These are phyloP conservation scores for Poterioochromonas sp. DNA, from an alignment of 352 stramenopile species.

Conservation along the genomic window DNA sequence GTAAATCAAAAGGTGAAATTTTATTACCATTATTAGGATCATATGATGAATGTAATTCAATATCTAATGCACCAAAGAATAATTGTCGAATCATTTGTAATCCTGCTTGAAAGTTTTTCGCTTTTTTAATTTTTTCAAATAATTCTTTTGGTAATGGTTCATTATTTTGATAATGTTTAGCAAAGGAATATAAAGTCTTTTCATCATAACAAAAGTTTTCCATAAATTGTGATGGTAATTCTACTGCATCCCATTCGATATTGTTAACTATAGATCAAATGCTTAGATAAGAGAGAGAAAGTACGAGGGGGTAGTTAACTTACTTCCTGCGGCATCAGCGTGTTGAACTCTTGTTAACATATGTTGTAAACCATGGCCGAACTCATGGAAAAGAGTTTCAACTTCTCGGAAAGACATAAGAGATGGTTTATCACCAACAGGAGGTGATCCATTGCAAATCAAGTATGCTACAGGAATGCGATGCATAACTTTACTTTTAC, in stretches of 20 bases:
- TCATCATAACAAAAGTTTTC: constrained; percentile 97
- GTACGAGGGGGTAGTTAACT: background rate
- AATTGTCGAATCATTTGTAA: constrained; percentile 88
- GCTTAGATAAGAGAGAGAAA: background rate
- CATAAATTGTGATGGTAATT: constrained; percentile 97
- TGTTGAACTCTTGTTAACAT: constrained; percentile 93
- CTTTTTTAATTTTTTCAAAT: constrained; percentile 87
- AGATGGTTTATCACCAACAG: constrained; percentile 76
- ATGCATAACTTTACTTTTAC: constrained; percentile 73
- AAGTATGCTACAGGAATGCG: constrained; percentile 87
- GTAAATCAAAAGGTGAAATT: constrained; percentile 76
- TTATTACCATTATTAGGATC: constrained; percentile 51
- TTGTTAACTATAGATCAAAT: constrained; percentile 63
- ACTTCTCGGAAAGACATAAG: constrained; percentile 86
- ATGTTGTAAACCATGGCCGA: constrained; percentile 93
- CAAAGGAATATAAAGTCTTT: constrained; percentile 59
- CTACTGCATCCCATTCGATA: constrained; percentile 96
- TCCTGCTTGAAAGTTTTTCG: constrained; percentile 88
- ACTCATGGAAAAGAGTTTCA: constrained; percentile 56
- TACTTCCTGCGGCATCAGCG: constrained; percentile 71
- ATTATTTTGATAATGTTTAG: constrained; percentile 67
- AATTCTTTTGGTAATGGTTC: constrained; percentile 80
- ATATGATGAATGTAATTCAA: constrained; percentile 84
- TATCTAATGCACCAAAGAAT: constrained; percentile 84
- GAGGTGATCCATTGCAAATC: constrained; percentile 92